These are phyloP conservation scores for Lentinula sp. DNA, from an alignment of 768 basidiomycete species.

Conservation along the genomic window DNA sequence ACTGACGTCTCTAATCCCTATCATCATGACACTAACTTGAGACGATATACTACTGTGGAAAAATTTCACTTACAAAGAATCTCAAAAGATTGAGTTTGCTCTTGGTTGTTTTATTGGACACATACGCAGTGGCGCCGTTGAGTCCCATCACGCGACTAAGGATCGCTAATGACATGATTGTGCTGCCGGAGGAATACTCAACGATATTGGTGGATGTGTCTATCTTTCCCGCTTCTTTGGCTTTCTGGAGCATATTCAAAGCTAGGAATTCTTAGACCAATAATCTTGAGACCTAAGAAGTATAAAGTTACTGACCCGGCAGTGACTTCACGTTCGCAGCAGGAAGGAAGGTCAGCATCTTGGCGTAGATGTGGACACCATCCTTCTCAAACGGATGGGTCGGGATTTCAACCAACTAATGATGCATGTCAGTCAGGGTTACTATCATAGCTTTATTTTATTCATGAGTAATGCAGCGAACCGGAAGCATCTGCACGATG, in stretches of 20 bases:
- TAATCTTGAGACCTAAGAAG: background rate
- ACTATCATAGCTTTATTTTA: background rate
- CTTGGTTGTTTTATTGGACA: conserved; percentile 18
- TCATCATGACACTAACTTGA: background rate
- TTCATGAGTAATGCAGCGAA: background rate
- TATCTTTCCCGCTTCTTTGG: conserved; percentile 14
- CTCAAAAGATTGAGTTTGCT: conserved; percentile 16
- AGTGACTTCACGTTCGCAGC: conserved; percentile 18
- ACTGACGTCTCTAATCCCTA: background rate
- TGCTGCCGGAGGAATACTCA: conserved; percentile 20
- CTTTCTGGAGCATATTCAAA: conserved; percentile 18
- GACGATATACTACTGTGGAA: background rate
- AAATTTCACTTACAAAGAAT: conserved; percentile 15
- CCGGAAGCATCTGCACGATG: background rate
- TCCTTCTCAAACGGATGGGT: conserved; percentile 10
- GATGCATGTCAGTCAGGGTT: background rate
- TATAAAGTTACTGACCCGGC: conserved; percentile 11
- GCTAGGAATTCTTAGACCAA: conserved; percentile 5
- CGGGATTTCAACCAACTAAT: conserved; percentile 17
- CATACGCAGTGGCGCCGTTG: conserved; percentile 15
- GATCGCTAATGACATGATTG: conserved; percentile 17
- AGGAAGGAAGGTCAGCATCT: conserved; percentile 16
- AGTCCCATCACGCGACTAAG: conserved; percentile 16
- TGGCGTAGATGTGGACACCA: conserved; percentile 18
- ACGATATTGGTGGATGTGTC: conserved; percentile 16